phyloP scores from a whole-genome alignment of 202 grass and related monocot genomes.

The Digitaria exilis region DNA sequence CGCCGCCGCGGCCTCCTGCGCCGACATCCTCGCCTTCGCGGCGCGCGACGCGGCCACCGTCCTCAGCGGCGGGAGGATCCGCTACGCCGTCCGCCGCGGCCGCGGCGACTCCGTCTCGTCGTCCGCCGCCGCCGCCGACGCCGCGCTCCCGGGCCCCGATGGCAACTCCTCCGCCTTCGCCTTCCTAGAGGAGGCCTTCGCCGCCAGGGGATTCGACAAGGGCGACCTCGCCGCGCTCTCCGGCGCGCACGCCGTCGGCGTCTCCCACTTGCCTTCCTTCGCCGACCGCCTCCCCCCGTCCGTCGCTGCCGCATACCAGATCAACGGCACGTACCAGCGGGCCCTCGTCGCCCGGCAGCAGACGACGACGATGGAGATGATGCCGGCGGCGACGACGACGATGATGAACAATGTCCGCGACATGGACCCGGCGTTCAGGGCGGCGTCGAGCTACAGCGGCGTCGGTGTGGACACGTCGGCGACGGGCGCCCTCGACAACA shows the following conservation, averaged over 20 bases:
- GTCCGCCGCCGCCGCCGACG: neutral
- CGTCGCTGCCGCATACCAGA: neutral
- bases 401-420: neutral
- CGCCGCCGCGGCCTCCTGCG: constrained; percentile 62
- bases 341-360: neutral
- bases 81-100: constrained; percentile 13
- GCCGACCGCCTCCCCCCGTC: neutral
- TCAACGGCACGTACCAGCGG: no score
- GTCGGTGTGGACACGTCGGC: constrained; percentile 5
- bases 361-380: no score
- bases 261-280: constrained; percentile 37
- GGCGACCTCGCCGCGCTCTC: constrained; percentile 40
- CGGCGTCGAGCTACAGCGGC: constrained; percentile 9
- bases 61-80: constrained; percentile 16
- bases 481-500: constrained; percentile 35
- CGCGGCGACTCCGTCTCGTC: constrained; percentile 38
- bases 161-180: neutral
- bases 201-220: neutral
- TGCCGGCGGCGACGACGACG: no score
- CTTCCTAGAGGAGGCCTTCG: constrained; percentile 23
- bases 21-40: constrained; percentile 71
- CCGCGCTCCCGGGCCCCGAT: constrained; percentile 1
- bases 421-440: constrained; percentile 12
- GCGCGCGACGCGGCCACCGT: constrained; percentile 21
- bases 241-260: constrained; percentile 55